Conservation (phyloP, 192 early-diverging fungal genomes). For the Pilaira anomala region DNA sequence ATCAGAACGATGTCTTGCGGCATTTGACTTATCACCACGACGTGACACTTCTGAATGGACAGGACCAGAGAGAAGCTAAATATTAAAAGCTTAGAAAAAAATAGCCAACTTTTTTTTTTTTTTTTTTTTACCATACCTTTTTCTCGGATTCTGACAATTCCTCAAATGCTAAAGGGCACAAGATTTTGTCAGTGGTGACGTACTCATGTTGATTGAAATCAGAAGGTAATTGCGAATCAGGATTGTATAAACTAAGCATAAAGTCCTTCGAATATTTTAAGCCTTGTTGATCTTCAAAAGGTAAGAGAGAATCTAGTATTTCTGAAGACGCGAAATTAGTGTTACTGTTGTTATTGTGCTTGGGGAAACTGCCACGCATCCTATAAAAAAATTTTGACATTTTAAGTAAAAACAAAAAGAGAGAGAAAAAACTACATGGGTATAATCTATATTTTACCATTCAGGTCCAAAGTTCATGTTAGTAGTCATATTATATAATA, state of each 20-base stretch:
- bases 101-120: neutral
- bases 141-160: slow-evolving; percentile 49
- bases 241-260: slow-evolving; percentile 70
- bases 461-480: slow-evolving; percentile 83
- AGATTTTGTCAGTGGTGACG: slow-evolving; percentile 58
- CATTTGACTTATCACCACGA: slow-evolving; percentile 21
- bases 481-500: slow-evolving; percentile 35
- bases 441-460: slow-evolving; percentile 47
- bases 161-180: slow-evolving; percentile 58
- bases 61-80: slow-evolving; percentile 30
- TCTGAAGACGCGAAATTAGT: slow-evolving; percentile 4
- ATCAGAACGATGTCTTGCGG: neutral
- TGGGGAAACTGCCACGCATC: slow-evolving; percentile 33
- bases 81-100: neutral
- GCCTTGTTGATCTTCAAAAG: slow-evolving; percentile 36
- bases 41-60: slow-evolving; percentile 29
- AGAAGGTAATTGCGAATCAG: slow-evolving; percentile 47
- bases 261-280: slow-evolving; percentile 72
- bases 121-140: slow-evolving; percentile 42
- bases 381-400: slow-evolving; percentile 13
- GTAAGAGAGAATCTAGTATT: neutral
- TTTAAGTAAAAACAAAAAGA: neutral
- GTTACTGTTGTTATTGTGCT: neutral
- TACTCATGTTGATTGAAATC: slow-evolving; percentile 67
- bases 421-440: neutral